A percentile compares a stretch with the other conserved stretches of the same genome.
phyloP scores from a whole-genome alignment of 2,329 filamentous ascomycete species.

The Polychaeton citri region DNA sequence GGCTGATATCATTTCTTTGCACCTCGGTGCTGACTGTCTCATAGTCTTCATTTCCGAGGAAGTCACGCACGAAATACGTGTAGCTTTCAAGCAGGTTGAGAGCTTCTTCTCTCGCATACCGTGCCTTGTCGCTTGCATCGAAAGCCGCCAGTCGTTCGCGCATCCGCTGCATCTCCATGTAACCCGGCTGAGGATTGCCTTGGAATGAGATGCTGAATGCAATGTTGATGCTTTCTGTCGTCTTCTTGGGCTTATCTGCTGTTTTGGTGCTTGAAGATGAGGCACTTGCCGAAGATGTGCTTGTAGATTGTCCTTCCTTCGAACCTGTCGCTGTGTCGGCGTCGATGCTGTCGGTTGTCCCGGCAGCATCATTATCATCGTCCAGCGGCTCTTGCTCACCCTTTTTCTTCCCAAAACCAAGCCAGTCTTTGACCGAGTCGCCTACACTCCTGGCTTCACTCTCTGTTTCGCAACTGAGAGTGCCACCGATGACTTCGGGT shows the following conservation, averaged over 20 bases:
- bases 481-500: slow-evolving; percentile 63
- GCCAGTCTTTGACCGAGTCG: slow-evolving; percentile 89
- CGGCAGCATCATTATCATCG: slow-evolving; percentile 35
- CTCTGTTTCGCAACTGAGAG: slow-evolving; percentile 75
- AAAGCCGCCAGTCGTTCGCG: slow-evolving; percentile 65
- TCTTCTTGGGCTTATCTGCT: slow-evolving; percentile 35
- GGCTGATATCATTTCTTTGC: slow-evolving; percentile 53
- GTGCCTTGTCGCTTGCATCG: slow-evolving; percentile 68
- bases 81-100: slow-evolving; percentile 88
- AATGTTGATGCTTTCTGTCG: slow-evolving; percentile 39
- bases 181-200: slow-evolving; percentile 43
- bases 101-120: slow-evolving; percentile 66
- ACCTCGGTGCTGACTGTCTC: slow-evolving; percentile 54
- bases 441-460: slow-evolving; percentile 59
- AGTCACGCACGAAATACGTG: slow-evolving; percentile 77
- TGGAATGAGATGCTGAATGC: slow-evolving; percentile 31
- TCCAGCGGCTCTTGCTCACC: slow-evolving; percentile 57
- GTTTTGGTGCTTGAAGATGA: slow-evolving; percentile 30
- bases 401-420: slow-evolving; percentile 87
- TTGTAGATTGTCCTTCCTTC: slow-evolving; percentile 19
- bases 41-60: slow-evolving; percentile 67
- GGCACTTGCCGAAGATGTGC: slow-evolving; percentile 27
- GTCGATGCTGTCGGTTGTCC: slow-evolving; percentile 27
- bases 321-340: slow-evolving; percentile 22
- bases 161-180: slow-evolving; percentile 45